phyloP scores from a whole-genome alignment of 805 yeast genomes.

The Blastobotrys terrestris region DNA sequence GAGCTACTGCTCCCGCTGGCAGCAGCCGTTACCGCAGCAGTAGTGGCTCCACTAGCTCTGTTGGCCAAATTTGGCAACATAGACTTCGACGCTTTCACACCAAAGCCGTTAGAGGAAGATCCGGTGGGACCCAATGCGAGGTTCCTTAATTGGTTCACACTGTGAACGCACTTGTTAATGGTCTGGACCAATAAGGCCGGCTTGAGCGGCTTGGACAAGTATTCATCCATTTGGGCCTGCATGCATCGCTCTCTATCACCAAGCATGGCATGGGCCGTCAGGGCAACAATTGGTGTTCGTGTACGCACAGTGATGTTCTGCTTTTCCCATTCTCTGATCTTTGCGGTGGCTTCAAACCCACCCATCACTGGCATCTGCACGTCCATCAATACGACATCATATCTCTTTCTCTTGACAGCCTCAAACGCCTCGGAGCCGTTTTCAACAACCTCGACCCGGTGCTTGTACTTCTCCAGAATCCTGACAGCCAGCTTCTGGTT shows the following conservation, averaged over 20 bases:
- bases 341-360: conserved; percentile 85
- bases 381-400: conserved; percentile 85
- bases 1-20: not conserved
- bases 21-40: not conserved
- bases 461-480: conserved; percentile 80
- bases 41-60: conserved; percentile 4
- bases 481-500: conserved; percentile 84
- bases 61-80: conserved; percentile 3
- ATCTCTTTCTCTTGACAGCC: conserved; percentile 58
- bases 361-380: conserved; percentile 97
- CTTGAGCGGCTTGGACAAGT: conserved; percentile 79
- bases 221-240: conserved; percentile 90
- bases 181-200: conserved; percentile 80
- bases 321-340: conserved; percentile 83
- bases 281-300: conserved; percentile 81
- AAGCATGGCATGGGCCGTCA: conserved; percentile 91
- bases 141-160: conserved; percentile 33
- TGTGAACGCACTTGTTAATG: conserved; percentile 72
- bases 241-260: conserved; percentile 85
- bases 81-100: not conserved
- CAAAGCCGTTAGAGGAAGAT: not conserved
- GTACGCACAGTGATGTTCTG: conserved; percentile 66
- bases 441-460: conserved; percentile 75
- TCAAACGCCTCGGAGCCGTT: conserved; percentile 80
- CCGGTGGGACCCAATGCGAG: conserved; percentile 31